Percentiles rank a stretch among this genome's conserved stretches.
Conservation (phyloP, 371 early-diverging fungal species). For the Rhizopus sp. region DNA sequence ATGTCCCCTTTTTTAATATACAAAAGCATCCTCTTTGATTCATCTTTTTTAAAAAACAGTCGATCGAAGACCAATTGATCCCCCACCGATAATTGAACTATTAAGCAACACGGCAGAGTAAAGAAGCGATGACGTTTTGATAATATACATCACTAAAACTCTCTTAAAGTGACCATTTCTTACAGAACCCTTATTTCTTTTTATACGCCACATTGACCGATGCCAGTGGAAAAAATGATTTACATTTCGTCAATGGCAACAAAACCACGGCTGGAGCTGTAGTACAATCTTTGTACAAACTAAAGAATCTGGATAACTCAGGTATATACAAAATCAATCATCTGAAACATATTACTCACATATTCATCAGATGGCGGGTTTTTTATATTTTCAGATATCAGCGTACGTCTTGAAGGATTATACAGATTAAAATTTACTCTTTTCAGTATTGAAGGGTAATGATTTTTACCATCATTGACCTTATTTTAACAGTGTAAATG, state of each 20-base stretch:
- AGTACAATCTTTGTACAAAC: slow-evolving; percentile 52
- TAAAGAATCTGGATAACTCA: slow-evolving; percentile 43
- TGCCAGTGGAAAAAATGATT: slow-evolving; percentile 31
- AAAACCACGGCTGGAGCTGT: slow-evolving; percentile 51
- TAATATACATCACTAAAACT: not conserved
- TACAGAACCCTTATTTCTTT: slow-evolving; percentile 24
- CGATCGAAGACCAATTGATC: slow-evolving; percentile 53
- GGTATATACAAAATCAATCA: slow-evolving; percentile 23
- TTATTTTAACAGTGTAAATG: not conserved
- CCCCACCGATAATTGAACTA: slow-evolving; percentile 51
- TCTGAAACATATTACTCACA: not conserved
- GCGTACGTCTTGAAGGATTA: slow-evolving; percentile 86
- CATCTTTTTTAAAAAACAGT: slow-evolving; percentile 24
- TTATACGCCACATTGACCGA: slow-evolving; percentile 44
- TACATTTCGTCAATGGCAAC: slow-evolving; percentile 39
- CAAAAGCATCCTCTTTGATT: not conserved
- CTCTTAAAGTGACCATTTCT: slow-evolving; percentile 1
- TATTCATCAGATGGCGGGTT: slow-evolving; percentile 78
- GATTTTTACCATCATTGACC: not conserved
- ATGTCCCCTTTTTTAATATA: not conserved
- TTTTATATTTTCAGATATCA: slow-evolving; percentile 92
- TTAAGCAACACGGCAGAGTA: slow-evolving; percentile 18
- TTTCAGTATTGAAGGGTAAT: slow-evolving; percentile 80
- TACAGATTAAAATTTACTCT: slow-evolving; percentile 90
- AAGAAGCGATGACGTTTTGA: not conserved